These are phyloP conservation scores for Neurospora hispaniola DNA, from an alignment of 495 filamentous ascomycete genomes.

Conservation along the genomic window DNA sequence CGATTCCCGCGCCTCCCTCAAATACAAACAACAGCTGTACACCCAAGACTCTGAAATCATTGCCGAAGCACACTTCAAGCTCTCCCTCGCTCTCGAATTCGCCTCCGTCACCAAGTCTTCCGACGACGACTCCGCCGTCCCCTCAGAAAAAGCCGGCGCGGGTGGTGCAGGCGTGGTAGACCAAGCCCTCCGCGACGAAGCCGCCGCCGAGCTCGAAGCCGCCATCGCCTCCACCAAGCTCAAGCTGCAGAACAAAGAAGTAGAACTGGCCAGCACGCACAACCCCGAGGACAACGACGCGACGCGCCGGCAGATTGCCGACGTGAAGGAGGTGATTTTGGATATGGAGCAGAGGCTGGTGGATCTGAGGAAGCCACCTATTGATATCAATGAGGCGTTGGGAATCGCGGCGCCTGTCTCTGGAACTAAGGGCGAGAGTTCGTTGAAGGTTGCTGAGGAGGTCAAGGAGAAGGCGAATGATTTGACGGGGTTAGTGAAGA, in stretches of 20 bases:
- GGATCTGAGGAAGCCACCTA: slow-evolving; percentile 63
- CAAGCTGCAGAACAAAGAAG: slow-evolving; percentile 65
- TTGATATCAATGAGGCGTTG: slow-evolving; percentile 49
- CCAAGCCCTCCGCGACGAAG: slow-evolving; percentile 60
- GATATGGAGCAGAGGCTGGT: slow-evolving; percentile 68
- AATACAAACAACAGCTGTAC: slow-evolving; percentile 65
- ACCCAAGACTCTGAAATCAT: slow-evolving; percentile 68
- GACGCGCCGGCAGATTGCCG: slow-evolving; percentile 56
- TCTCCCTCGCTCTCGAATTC: slow-evolving; percentile 92
- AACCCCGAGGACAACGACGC: slow-evolving; percentile 46
- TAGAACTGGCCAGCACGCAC: slow-evolving; percentile 43
- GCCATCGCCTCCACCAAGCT: slow-evolving; percentile 71
- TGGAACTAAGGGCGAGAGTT: slow-evolving; percentile 31
- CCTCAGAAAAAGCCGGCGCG: slow-evolving; percentile 22
- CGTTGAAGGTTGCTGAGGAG: slow-evolving; percentile 56
- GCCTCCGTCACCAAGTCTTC: slow-evolving; percentile 60
- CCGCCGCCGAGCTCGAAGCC: slow-evolving; percentile 64
- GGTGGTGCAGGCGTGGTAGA: slow-evolving; percentile 40
- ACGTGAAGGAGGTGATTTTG: slow-evolving; percentile 75
- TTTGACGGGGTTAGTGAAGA: slow-evolving; percentile 74
- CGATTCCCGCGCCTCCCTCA: slow-evolving; percentile 66
- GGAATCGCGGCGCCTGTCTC: slow-evolving; percentile 28
- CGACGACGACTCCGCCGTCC: slow-evolving; percentile 32
- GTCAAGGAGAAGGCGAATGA: slow-evolving; percentile 75
- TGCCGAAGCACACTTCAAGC: slow-evolving; percentile 90